phyloP scores from a whole-genome alignment of 23 red algal genomes.

The Gracilaria vermiculophylla region DNA sequence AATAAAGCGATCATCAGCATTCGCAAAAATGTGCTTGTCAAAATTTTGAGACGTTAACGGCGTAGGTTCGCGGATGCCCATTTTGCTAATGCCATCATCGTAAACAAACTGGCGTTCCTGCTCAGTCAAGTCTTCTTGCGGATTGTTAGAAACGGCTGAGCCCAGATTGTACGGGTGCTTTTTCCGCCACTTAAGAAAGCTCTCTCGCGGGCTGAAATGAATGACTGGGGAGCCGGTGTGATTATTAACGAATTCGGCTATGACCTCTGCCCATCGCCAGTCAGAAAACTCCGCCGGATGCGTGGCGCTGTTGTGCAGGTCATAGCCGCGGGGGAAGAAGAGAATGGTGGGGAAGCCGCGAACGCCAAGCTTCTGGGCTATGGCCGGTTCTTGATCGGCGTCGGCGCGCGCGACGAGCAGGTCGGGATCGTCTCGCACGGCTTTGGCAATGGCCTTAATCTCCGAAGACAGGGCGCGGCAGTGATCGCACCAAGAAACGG shows the following conservation, averaged over 20 bases:
- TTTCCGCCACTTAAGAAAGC: slow-evolving; percentile 42
- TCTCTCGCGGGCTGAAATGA: neutral
- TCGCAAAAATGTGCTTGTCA: neutral
- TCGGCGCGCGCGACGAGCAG: slow-evolving; percentile 39
- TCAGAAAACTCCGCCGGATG: slow-evolving; percentile 14
- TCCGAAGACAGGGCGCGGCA: slow-evolving; percentile 19
- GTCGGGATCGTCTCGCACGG: neutral
- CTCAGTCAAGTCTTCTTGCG: neutral
- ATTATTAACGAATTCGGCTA: slow-evolving; percentile 60
- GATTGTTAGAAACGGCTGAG: neutral
- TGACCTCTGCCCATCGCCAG: slow-evolving; percentile 53
- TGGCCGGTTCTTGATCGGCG: slow-evolving; percentile 24
- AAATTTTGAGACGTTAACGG: slow-evolving; percentile 14
- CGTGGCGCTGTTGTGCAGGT: neutral
- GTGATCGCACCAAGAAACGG: slow-evolving; percentile 47
- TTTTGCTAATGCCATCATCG: slow-evolving; percentile 13
- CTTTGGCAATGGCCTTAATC: slow-evolving; percentile 10
- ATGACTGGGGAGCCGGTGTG: neutral
- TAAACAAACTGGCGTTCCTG: neutral
- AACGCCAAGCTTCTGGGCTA: slow-evolving; percentile 16
- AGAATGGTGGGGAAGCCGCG: slow-evolving; percentile 35
- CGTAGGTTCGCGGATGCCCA: slow-evolving; percentile 28
- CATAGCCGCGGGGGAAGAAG: slow-evolving; percentile 9
- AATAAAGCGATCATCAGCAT: neutral
- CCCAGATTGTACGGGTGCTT: slow-evolving; percentile 50